Conservation (phyloP, 2,329 filamentous ascomycete species). For the Torrubiella hemipterigena region DNA sequence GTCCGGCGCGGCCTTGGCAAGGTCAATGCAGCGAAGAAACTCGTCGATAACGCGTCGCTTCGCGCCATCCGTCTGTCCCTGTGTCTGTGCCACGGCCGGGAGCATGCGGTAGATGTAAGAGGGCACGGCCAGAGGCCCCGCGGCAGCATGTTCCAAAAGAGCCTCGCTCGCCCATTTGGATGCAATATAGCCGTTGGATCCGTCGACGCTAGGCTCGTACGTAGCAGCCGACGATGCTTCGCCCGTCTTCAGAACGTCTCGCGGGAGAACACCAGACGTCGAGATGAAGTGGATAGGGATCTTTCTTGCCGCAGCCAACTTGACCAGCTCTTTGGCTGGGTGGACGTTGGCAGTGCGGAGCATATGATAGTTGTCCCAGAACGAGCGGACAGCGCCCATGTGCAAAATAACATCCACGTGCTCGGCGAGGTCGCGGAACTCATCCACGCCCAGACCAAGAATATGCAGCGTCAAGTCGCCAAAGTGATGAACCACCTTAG, state of each 20-base stretch:
- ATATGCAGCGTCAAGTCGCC: conserved; percentile 15
- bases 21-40: too few relatives aligned
- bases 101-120: too few relatives aligned
- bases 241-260: too few relatives aligned
- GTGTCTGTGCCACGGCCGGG: too few relatives aligned
- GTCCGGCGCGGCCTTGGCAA: too few relatives aligned
- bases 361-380: conserved; percentile 21
- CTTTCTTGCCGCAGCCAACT: too few relatives aligned
- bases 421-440: conserved; percentile 20
- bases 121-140: too few relatives aligned
- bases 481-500: conserved; percentile 9
- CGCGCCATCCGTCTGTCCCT: too few relatives aligned
- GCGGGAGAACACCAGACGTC: too few relatives aligned
- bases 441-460: conserved; percentile 11
- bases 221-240: conserved; percentile 8
- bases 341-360: conserved; percentile 21
- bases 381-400: conserved; percentile 29
- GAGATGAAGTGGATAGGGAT: too few relatives aligned
- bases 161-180: conserved; percentile 22
- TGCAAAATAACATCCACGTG: too few relatives aligned
- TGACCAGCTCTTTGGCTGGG: conserved; percentile 20
- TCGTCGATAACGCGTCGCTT: too few relatives aligned
- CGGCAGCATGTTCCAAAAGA: conserved; percentile 18
- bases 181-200: conserved; percentile 19
- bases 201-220: conserved; percentile 9